phyloP scores from a whole-genome alignment of 202 grass and related monocot genomes.

The Carex arenaria region DNA sequence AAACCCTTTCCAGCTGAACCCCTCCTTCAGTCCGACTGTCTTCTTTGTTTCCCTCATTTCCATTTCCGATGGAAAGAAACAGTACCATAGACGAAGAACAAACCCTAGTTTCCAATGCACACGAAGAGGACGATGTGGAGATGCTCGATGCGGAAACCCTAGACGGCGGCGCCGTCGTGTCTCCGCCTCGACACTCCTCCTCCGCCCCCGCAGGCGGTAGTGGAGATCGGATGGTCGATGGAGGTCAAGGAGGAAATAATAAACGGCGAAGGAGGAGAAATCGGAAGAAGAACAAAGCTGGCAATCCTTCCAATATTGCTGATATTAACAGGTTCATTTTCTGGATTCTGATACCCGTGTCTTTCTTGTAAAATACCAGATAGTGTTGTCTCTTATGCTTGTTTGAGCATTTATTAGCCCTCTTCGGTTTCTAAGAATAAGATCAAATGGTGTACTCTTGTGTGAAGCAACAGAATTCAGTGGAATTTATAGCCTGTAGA shows the following conservation, averaged over 20 bases:
- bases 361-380: not conserved
- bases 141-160: slow-evolving; percentile 61
- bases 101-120: slow-evolving; percentile 23
- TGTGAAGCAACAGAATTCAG: not conserved
- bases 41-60: not conserved
- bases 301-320: slow-evolving; percentile 45
- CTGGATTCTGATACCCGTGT: not conserved
- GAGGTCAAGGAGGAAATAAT: slow-evolving; percentile 18
- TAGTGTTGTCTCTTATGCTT: not conserved
- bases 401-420: not conserved
- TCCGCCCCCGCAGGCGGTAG: not conserved
- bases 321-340: slow-evolving; percentile 59
- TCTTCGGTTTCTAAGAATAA: not conserved
- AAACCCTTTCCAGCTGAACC: slow-evolving; percentile 4
- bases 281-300: slow-evolving; percentile 48
- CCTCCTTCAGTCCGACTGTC: not conserved
- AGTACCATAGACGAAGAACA: slow-evolving; percentile 28
- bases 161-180: slow-evolving; percentile 20
- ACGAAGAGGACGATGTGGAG: slow-evolving; percentile 51
- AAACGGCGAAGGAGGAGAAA: slow-evolving; percentile 35
- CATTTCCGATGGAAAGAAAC: slow-evolving; percentile 33
- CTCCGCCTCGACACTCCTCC: not conserved
- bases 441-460: not conserved
- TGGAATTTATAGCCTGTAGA: not conserved
- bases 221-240: not conserved